phyloP scores from a whole-genome alignment of 2,329 filamentous ascomycete species.

The Phyllosticta paracitricarpa region DNA sequence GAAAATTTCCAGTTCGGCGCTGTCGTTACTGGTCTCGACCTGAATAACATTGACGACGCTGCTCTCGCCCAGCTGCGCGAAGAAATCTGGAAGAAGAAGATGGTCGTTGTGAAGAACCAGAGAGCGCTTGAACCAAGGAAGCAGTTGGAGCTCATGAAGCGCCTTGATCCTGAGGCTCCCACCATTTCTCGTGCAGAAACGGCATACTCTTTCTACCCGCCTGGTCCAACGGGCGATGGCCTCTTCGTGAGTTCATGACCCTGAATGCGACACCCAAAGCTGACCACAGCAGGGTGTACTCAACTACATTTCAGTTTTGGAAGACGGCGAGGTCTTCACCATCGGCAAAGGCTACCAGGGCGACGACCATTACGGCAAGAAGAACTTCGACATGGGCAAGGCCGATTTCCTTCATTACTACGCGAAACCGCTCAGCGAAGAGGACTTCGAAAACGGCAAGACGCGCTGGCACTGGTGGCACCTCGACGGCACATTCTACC shows the following conservation, averaged over 20 bases:
- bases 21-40: slow-evolving; percentile 27
- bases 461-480: slow-evolving; percentile 12
- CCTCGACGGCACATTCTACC: slow-evolving; percentile 9
- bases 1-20: slow-evolving; percentile 11
- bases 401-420: neutral
- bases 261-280: neutral
- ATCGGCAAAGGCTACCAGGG: slow-evolving; percentile 3
- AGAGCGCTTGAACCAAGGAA: slow-evolving; percentile 31
- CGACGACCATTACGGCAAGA: neutral
- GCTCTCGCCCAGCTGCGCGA: slow-evolving; percentile 29
- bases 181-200: slow-evolving; percentile 35
- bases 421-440: slow-evolving; percentile 6
- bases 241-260: neutral
- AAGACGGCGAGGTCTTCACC: neutral
- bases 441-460: slow-evolving; percentile 12
- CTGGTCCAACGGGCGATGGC: slow-evolving; percentile 20
- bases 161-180: slow-evolving; percentile 33
- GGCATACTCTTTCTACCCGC: slow-evolving; percentile 31
- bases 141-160: slow-evolving; percentile 36
- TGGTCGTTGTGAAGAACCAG: slow-evolving; percentile 36
- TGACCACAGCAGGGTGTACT: neutral
- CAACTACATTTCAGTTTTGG: neutral
- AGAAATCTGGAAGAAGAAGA: slow-evolving; percentile 35
- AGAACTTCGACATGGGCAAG: neutral
- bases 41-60: slow-evolving; percentile 30